phyloP scores from a whole-genome alignment of 148 eudicot species.

The Fagopyrum tataricum region DNA sequence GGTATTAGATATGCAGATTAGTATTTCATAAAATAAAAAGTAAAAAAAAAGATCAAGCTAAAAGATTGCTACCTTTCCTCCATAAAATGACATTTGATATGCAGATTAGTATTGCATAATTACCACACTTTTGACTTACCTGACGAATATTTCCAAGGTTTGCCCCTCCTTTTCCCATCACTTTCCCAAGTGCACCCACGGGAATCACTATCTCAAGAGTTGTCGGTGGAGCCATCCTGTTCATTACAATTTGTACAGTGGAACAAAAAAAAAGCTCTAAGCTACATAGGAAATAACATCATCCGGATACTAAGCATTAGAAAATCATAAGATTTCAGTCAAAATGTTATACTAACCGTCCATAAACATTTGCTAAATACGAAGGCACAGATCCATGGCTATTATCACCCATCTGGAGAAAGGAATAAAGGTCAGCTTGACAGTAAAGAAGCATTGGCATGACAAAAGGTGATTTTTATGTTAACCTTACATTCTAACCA shows the following conservation, averaged over 20 bases:
- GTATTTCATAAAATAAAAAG: neutral
- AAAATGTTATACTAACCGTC: constrained; percentile 48
- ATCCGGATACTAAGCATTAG: neutral
- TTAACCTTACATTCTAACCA: neutral
- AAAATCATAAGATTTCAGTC: neutral
- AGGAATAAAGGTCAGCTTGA: constrained; percentile 1
- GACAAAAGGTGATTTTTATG: neutral
- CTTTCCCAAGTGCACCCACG: constrained; percentile 72
- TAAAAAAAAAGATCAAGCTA: constrained; percentile 1
- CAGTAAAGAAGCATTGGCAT: neutral
- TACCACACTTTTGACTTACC: constrained; percentile 28
- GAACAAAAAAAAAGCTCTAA: neutral
- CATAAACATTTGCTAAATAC: constrained; percentile 63
- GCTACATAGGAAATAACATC: constrained; percentile 4
- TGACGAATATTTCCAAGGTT: constrained; percentile 77
- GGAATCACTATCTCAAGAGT: constrained; percentile 78
- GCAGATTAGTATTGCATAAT: neutral
- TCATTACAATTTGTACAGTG: constrained; percentile 5
- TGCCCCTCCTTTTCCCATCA: constrained; percentile 81
- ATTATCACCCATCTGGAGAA: constrained; percentile 52
- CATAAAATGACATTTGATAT: neutral
- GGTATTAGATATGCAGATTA: neutral
- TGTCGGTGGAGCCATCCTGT: constrained; percentile 58
- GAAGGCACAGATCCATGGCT: constrained; percentile 56
- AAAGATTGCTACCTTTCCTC: neutral